Percentiles rank a stretch among this genome's conserved stretches.
Evolutionary conservation across 257 asterid species (phyloP).

Genomic region (Mentha longifolia): DNA sequence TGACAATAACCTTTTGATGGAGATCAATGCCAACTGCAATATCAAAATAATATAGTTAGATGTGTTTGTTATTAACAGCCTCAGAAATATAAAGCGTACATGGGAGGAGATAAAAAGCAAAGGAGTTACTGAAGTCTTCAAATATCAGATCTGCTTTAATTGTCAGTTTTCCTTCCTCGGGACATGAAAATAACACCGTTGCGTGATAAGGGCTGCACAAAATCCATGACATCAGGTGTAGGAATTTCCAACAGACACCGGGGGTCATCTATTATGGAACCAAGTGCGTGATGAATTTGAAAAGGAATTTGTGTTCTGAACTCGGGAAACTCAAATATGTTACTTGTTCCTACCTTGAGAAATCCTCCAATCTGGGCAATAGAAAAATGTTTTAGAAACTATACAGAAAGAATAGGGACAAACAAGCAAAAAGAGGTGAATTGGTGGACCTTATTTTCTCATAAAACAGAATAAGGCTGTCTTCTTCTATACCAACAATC

Average conservation of each 20-base stretch:
- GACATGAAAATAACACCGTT: slow-evolving; percentile 57
- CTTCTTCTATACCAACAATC: slow-evolving; percentile 83
- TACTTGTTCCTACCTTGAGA: slow-evolving; percentile 66
- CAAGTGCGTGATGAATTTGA: slow-evolving; percentile 28
- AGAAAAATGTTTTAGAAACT: slow-evolving; percentile 32
- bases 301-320: slow-evolving; percentile 12
- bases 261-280: slow-evolving; percentile 20
- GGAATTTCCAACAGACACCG: slow-evolving; percentile 15
- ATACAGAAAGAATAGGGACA: slow-evolving; percentile 12
- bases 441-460: slow-evolving; percentile 73
- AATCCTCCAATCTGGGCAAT: slow-evolving; percentile 80
- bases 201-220: slow-evolving; percentile 82
- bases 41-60: slow-evolving; percentile 38
- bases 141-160: slow-evolving; percentile 81
- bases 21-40: slow-evolving; percentile 92
- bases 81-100: neutral
- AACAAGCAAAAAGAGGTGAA: slow-evolving; percentile 23
- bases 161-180: slow-evolving; percentile 75
- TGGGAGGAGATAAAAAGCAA: slow-evolving; percentile 19
- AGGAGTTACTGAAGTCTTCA: slow-evolving; percentile 73
- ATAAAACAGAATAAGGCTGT: slow-evolving; percentile 66
- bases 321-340: slow-evolving; percentile 22
- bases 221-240: slow-evolving; percentile 34
- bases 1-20: slow-evolving; percentile 65
- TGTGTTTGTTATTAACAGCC: slow-evolving; percentile 26